Base-by-base conservation (phyloP, 129 eudicot species). In the Artemisia argyi region DNA sequence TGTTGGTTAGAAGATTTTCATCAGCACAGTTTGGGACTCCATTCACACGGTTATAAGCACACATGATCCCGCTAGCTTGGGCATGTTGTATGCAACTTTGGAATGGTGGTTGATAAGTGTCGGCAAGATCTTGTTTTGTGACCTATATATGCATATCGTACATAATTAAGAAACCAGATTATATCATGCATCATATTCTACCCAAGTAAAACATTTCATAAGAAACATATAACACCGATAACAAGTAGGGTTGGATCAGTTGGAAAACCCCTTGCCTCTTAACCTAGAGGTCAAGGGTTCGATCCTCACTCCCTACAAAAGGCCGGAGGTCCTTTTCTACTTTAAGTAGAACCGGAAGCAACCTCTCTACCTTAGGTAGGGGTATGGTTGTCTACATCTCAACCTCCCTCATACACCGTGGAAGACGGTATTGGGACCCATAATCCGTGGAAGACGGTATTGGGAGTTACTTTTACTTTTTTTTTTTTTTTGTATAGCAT, bases 81-180 rank as follows among this genome's bases (percentile, higher is more conserved):
- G 91, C 98, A 64, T 86, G 70, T 69, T 90, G 81, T 51, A 94
- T 85, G 73, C 98, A 94, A 39, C 84, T 84, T 70, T 83, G 86
- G 30, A 94, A 94, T 6, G 98, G 97, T 60, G 98, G 98, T 78
- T 94, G 97, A 71, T 76, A 94, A 58, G 98, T 87, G 73, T 94
- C 98, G 1, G 96, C 94, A 85, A 94, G 64, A 83, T 94, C 98
- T 65, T 94, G 98, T 61, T 85, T 85, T 0, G 77, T 83, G 7
- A 93, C 98, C 98, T 93, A 24, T 60, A 66, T 61, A 60, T 47
- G 62, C 76, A 44, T 17, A 10, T 46, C 13, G 61, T 14, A 11
- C 12, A 9, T 3, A 62, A 66, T 46, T 19, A 17, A 15, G 19
- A 24, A 57, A 9, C 22, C 46, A 39, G 11, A 16, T 30, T 39